These are phyloP conservation scores for Russula ochroleuca DNA, from an alignment of 768 basidiomycete species.

Conservation along the genomic window DNA sequence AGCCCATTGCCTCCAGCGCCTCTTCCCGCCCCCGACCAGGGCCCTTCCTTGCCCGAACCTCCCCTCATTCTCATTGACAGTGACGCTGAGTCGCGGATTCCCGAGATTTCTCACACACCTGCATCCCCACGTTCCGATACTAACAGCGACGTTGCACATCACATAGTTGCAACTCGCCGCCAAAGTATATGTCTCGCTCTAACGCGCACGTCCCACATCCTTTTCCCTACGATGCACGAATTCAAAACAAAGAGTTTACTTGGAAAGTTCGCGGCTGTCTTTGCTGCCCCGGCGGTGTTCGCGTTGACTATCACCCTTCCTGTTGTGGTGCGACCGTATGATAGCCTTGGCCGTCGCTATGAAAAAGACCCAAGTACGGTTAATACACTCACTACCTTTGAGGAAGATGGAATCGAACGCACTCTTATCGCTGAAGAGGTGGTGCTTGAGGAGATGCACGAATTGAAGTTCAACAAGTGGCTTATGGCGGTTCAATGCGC, in stretches of 20 bases:
- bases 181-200: slow-evolving; percentile 39
- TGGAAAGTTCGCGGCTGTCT: slow-evolving; percentile 66
- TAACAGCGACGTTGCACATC: slow-evolving; percentile 44
- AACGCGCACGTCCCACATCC: slow-evolving; percentile 48
- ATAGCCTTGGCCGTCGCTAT: slow-evolving; percentile 30
- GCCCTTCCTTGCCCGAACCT: slow-evolving; percentile 5
- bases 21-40: slow-evolving; percentile 22
- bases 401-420: slow-evolving; percentile 69
- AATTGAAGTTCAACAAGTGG: slow-evolving; percentile 70
- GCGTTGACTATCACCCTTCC: slow-evolving; percentile 84
- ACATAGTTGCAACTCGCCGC: slow-evolving; percentile 41
- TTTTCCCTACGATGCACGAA: slow-evolving; percentile 82
- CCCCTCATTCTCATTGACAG: slow-evolving; percentile 26
- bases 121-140: slow-evolving; percentile 45
- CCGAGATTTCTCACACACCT: slow-evolving; percentile 56
- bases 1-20: slow-evolving; percentile 37
- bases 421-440: slow-evolving; percentile 71
- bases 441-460: slow-evolving; percentile 63
- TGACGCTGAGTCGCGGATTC: slow-evolving; percentile 30
- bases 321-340: slow-evolving; percentile 70
- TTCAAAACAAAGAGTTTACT: slow-evolving; percentile 66
- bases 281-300: slow-evolving; percentile 86
- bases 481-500: slow-evolving; percentile 80
- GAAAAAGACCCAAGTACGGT: slow-evolving; percentile 44
- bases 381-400: slow-evolving; percentile 58